phyloP scores from a whole-genome alignment of 2,329 filamentous ascomycete genomes.

The Botrytis elliptica region DNA sequence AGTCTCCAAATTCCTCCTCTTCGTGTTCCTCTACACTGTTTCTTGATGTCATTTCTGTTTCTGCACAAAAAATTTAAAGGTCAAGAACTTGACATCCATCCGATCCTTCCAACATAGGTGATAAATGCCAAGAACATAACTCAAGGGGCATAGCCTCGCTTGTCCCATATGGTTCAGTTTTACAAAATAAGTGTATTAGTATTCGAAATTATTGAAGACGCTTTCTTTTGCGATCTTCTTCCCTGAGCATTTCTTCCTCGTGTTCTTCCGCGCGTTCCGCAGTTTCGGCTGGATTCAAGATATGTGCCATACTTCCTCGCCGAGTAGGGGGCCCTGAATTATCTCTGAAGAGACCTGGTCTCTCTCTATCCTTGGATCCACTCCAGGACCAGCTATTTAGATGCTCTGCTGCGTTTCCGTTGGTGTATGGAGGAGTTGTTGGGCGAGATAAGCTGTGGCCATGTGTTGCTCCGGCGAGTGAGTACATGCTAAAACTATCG shows the following conservation, averaged over 20 bases:
- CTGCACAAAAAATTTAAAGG: not conserved
- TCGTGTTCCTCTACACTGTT: not conserved
- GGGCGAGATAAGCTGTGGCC: conserved; percentile 37
- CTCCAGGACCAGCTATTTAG: conserved; percentile 40
- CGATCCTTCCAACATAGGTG: not conserved
- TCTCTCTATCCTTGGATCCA: conserved; percentile 34
- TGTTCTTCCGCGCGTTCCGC: conserved; percentile 64
- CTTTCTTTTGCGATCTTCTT: conserved; percentile 61
- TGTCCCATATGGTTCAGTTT: not conserved
- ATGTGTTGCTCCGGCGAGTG: conserved; percentile 44
- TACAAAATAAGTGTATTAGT: not conserved
- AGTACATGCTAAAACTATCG: conserved; percentile 63
- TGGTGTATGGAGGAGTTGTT: conserved; percentile 38
- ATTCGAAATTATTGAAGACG: conserved; percentile 42
- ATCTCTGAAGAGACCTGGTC: conserved; percentile 40
- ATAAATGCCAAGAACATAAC: not conserved
- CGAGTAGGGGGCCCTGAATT: conserved; percentile 61
- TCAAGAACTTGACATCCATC: not conserved
- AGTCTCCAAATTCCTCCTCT: not conserved
- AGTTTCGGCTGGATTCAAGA: conserved; percentile 68
- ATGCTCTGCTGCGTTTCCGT: conserved; percentile 36
- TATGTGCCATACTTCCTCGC: conserved; percentile 69
- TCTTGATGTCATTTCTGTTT: not conserved
- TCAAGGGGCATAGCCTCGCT: not conserved
- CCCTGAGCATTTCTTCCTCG: conserved; percentile 57